A percentile compares a stretch with the other conserved stretches of the same genome.
These are phyloP conservation scores for Diaporthe nobilis DNA, from an alignment of 2,329 filamentous ascomycete species.

Conservation along the genomic window DNA sequence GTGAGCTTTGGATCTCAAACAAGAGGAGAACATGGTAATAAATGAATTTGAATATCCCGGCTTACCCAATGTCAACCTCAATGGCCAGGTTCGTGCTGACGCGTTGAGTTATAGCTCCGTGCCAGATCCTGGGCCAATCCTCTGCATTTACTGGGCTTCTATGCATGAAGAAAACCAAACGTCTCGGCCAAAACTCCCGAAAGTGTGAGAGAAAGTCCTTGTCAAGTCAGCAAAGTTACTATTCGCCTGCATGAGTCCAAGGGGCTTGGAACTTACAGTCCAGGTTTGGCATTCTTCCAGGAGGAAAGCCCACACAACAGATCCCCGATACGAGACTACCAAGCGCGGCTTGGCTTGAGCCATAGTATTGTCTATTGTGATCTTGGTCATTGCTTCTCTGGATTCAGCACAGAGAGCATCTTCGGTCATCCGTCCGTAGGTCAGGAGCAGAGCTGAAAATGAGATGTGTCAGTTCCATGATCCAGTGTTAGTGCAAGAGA, in stretches of 20 bases:
- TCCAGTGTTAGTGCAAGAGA: background rate
- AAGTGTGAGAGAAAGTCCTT: background rate
- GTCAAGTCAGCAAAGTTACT: background rate
- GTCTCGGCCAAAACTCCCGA: constrained; percentile 3
- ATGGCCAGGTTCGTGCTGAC: background rate
- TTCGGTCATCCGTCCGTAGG: constrained; percentile 15
- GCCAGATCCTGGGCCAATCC: constrained; percentile 17
- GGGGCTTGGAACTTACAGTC: background rate
- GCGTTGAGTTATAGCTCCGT: background rate
- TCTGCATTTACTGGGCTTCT: background rate
- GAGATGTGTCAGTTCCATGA: background rate
- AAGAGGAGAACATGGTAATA: too few species aligned
- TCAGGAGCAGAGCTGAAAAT: background rate
- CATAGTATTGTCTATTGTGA: background rate
- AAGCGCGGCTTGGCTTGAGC: background rate
- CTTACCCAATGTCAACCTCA: constrained; percentile 6
- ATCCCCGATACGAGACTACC: background rate
- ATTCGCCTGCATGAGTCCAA: background rate
- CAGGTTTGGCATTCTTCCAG: constrained; percentile 5
- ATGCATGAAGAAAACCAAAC: background rate
- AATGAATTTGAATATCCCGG: background rate
- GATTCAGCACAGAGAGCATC: background rate
- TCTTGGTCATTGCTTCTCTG: background rate
- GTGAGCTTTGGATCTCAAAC: background rate
- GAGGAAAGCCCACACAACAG: background rate